Conservation (phyloP, 2,329 filamentous ascomycete species). For the Lasiodiplodia hormozganensis region DNA sequence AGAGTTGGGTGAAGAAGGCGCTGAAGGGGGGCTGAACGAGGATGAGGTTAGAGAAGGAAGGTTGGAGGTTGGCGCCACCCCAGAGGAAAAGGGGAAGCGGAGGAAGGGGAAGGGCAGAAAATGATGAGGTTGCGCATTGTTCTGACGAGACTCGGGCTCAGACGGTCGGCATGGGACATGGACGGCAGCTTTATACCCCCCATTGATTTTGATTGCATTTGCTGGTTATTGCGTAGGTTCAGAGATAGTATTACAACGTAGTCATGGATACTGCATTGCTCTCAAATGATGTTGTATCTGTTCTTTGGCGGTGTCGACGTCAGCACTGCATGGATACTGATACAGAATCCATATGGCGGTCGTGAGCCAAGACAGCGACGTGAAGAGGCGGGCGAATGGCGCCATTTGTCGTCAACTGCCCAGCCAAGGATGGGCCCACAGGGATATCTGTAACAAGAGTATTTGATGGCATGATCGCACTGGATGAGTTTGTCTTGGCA, state of each 20-base stretch:
- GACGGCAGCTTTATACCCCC: neutral
- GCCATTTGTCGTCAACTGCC: neutral
- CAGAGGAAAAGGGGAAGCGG: slow-evolving; percentile 40
- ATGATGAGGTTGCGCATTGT: neutral
- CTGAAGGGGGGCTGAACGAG: slow-evolving; percentile 70
- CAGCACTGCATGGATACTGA: no score
- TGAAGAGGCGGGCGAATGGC: neutral
- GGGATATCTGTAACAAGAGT: neutral
- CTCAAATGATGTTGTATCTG: no score
- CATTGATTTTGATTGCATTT: neutral
- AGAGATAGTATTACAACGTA: neutral
- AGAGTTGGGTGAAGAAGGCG: slow-evolving; percentile 70
- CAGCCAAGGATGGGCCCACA: neutral
- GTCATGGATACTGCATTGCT: no score
- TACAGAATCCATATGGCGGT: no score
- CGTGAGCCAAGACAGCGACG: no score
- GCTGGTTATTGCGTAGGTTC: neutral
- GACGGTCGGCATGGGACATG: neutral
- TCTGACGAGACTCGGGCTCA: neutral
- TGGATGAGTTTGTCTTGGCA: neutral
- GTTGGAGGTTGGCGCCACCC: slow-evolving; percentile 40
- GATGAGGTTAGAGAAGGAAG: slow-evolving; percentile 44
- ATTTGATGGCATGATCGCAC: neutral
- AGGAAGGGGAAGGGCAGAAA: slow-evolving; percentile 35
- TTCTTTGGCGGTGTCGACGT: no score